phyloP scores from a whole-genome alignment of 345 rosid genomes.

The Camelina hispida region DNA sequence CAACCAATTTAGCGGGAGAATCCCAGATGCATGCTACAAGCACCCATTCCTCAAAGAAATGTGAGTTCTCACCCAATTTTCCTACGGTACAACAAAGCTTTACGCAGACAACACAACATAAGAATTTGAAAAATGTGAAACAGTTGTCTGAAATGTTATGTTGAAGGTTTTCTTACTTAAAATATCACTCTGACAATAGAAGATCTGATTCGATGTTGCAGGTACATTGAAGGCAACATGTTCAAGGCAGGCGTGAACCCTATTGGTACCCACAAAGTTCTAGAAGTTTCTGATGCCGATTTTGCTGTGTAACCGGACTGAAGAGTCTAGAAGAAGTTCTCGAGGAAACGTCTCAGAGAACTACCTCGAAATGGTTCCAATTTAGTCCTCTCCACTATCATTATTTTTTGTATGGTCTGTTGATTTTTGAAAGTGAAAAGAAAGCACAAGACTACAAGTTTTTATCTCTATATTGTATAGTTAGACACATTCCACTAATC shows the following conservation, averaged over 20 bases:
- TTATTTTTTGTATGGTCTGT: constrained; percentile 31
- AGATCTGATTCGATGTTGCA: constrained; percentile 38
- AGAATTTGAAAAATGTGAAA: constrained; percentile 17
- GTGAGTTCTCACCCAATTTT: constrained; percentile 54
- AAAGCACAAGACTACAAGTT: constrained; percentile 32
- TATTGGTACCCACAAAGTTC: constrained; percentile 78
- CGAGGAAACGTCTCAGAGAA: constrained; percentile 40
- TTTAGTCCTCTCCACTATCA: constrained; percentile 19
- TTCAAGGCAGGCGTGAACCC: constrained; percentile 87
- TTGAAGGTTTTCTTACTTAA: constrained; percentile 13
- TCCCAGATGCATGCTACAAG: constrained; percentile 81
- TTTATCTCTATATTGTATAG: constrained; percentile 40
- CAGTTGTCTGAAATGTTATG: neutral
- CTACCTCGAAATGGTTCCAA: constrained; percentile 35
- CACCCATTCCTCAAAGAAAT: constrained; percentile 88
- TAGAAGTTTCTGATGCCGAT: constrained; percentile 88
- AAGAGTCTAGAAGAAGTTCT: constrained; percentile 36
- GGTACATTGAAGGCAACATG: constrained; percentile 86
- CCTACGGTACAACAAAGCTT: neutral
- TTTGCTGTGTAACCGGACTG: constrained; percentile 51
- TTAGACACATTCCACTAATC: constrained; percentile 29
- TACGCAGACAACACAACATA: neutral
- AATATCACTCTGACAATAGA: constrained; percentile 13
- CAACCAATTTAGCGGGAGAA: constrained; percentile 89
- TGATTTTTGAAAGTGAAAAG: constrained; percentile 30